These are phyloP conservation scores for Apiotrichum siamense DNA, from an alignment of 1,284 basidiomycete genomes.

Conservation along the genomic window DNA sequence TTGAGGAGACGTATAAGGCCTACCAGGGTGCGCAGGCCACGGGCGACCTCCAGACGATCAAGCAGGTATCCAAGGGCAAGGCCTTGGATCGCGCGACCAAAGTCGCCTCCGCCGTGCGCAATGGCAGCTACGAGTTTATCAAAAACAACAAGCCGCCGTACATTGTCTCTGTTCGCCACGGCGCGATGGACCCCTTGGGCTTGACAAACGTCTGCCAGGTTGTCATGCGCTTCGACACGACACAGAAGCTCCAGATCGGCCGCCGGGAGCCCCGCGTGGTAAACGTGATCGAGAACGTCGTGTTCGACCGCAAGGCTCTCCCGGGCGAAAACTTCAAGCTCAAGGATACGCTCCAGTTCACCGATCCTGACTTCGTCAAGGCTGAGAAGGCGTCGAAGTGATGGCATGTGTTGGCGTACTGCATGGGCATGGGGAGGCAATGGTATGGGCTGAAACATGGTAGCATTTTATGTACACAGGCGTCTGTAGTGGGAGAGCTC, in stretches of 20 bases:
- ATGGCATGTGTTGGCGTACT: not conserved
- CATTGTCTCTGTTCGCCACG: not conserved
- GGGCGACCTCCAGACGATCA: not conserved
- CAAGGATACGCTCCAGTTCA: not conserved
- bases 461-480: too few species aligned
- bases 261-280: not conserved
- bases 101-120: not conserved
- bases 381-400: not conserved
- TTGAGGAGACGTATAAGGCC: not conserved
- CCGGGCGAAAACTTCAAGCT: not conserved
- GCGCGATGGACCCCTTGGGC: not conserved
- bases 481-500: too few species aligned
- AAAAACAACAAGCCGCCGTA: not conserved
- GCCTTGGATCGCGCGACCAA: not conserved
- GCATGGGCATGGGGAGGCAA: not conserved
- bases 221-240: not conserved
- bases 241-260: not conserved
- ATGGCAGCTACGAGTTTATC: not conserved
- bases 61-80: not conserved
- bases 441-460: too few species aligned
- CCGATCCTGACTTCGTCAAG: not conserved
- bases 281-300: not conserved
- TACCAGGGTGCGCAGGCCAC: slow-evolving; percentile 1
- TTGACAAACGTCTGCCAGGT: not conserved
- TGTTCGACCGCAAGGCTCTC: not conserved